Base-by-base conservation (phyloP, 805 yeast species). In the Yarrowia yakushimensis region DNA sequence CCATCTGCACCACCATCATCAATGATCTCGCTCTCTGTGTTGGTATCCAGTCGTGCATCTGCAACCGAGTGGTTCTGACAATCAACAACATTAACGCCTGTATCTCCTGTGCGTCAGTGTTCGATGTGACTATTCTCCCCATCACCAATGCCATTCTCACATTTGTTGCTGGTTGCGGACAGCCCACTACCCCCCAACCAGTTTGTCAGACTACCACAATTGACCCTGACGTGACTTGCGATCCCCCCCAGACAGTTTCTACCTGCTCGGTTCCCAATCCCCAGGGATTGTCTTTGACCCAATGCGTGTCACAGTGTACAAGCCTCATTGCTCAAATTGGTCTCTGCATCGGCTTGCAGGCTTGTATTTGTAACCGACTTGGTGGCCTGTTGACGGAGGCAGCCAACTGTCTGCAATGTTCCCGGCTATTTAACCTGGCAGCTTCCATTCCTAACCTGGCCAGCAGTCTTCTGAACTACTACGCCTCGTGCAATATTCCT, bases 251-350 rank as follows among this genome's bases (percentile, higher is more conserved):
- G 27, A 46, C 27, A 2, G 17, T n/a, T 4, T 46, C 54, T 2
- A n/a, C 37, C 10, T 46, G 54, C 9, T 46, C 54, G 7, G 54
- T 46, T 4, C 54, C 54, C 54, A 46, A 46, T 34, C 37, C 54
- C 18, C 13, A 46, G 13, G 37, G 28, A 3, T 13, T 28, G 10
- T 30, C 36, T 2, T 23, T 46, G 4, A 27, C 30, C 9, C 54
- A 46, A 34, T 46, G 54, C 15, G 20, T 37, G 8, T 30, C 30
- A 3, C 7, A 3, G 18, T 46, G 54, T 4, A 18, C 37, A 17
- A 20, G 4, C 10, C 17, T 46, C 15, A 46, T 46, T 11, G 18
- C 54, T 13, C 4, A 7, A 17, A 4, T 46, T 31, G 54, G 54
- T 13, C 54, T 46, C 13, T 46, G 54, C 20, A 4, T 13, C 3